phyloP scores from a whole-genome alignment of 2,329 filamentous ascomycete species.

The Cladorrhinum sp. region DNA sequence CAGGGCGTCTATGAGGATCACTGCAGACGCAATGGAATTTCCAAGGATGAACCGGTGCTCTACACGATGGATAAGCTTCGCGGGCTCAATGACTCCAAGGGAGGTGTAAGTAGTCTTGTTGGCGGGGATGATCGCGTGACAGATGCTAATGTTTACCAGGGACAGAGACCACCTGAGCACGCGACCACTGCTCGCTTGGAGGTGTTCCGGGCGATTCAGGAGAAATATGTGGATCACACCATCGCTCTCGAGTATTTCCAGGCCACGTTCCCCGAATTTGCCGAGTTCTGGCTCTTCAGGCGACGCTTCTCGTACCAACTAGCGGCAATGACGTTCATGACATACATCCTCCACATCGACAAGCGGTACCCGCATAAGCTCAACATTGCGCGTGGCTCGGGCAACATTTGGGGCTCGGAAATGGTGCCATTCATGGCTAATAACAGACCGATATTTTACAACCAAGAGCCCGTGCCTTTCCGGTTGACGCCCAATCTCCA shows the following conservation, averaged over 20 bases:
- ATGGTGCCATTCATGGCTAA: constrained; percentile 86
- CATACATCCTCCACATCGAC: constrained; percentile 96
- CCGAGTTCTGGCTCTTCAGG: constrained; percentile 98
- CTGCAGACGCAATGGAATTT: constrained; percentile 79
- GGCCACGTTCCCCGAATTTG: constrained; percentile 78
- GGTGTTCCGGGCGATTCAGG: constrained; percentile 91
- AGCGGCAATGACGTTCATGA: constrained; percentile 95
- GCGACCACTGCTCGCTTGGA: constrained; percentile 74
- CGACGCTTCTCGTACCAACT: constrained; percentile 96
- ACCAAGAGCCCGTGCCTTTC: constrained; percentile 94
- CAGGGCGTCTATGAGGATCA: constrained; percentile 97
- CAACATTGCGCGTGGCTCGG: constrained; percentile 79
- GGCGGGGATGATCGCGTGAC: background rate
- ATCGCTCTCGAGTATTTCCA: constrained; percentile 88
- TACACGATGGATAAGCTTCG: constrained; percentile 95
- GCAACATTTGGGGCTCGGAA: constrained; percentile 95
- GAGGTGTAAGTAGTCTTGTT: constrained; percentile 43
- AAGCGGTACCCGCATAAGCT: constrained; percentile 95
- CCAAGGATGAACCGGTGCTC: constrained; percentile 91
- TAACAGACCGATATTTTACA: constrained; percentile 85
- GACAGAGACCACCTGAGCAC: constrained; percentile 66
- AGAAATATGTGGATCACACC: constrained; percentile 83
- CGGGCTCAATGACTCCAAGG: constrained; percentile 68
- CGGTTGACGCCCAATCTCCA: constrained; percentile 94
- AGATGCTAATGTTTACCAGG: constrained; percentile 18